These are phyloP conservation scores for Pichia sp. DNA, from an alignment of 1,139 yeast genomes.

Conservation along the genomic window DNA sequence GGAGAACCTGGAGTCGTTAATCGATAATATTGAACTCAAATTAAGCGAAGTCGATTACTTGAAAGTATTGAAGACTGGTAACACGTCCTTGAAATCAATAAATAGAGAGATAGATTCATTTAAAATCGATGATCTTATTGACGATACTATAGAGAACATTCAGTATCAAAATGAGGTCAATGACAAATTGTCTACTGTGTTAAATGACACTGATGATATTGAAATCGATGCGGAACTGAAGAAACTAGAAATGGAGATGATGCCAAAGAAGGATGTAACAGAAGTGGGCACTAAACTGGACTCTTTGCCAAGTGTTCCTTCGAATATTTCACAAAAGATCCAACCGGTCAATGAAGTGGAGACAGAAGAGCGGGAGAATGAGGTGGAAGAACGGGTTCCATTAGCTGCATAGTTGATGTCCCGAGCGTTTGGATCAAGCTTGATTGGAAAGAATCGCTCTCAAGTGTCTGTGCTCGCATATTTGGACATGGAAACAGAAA, in stretches of 20 bases:
- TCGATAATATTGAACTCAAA: slow-evolving; percentile 79
- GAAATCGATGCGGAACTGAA: slow-evolving; percentile 63
- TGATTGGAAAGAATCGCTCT: no score
- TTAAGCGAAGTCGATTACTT: slow-evolving; percentile 79
- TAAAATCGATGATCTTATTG: slow-evolving; percentile 74
- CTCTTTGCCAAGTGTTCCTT: slow-evolving; percentile 21
- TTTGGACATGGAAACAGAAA: no score
- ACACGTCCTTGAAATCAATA: slow-evolving; percentile 59
- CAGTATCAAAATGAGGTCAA: slow-evolving; percentile 60
- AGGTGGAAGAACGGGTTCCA: no score
- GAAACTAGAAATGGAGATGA: slow-evolving; percentile 38
- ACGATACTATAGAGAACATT: slow-evolving; percentile 76
- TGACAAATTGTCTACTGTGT: slow-evolving; percentile 33
- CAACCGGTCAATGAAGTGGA: no score
- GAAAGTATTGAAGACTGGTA: slow-evolving; percentile 74
- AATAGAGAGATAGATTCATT: slow-evolving; percentile 74
- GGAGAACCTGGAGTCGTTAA: slow-evolving; percentile 64
- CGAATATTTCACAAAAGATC: slow-evolving; percentile 11
- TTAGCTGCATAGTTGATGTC: no score
- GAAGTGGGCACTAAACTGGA: slow-evolving; percentile 6
- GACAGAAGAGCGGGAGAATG: no score
- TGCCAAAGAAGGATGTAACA: background rate
- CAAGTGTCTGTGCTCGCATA: no score
- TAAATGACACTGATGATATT: slow-evolving; percentile 49
- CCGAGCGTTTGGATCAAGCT: no score